Evolutionary conservation across 208 protist genomes (phyloP).

Genomic region (Acanthamoeba rhysodes): DNA sequence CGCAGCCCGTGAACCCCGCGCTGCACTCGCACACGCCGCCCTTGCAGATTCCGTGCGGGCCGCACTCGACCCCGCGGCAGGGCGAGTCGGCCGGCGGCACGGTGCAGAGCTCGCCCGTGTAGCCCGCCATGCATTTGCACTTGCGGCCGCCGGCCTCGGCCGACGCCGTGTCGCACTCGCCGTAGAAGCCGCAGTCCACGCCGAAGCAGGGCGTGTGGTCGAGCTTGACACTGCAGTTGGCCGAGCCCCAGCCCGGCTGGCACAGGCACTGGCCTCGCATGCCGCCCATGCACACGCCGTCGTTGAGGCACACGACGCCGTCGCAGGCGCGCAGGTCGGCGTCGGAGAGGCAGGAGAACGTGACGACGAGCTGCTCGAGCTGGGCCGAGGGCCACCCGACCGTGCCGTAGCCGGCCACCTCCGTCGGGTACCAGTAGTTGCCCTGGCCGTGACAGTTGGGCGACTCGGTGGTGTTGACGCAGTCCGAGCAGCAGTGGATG

Average conservation of each 20-base stretch:
- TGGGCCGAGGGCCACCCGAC: constrained; percentile 20
- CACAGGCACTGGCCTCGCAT: constrained; percentile 55
- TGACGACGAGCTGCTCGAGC: constrained; percentile 15
- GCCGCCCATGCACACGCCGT: constrained; percentile 69
- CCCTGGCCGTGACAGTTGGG: constrained; percentile 58
- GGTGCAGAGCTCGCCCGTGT: constrained; percentile 3
- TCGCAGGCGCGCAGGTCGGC: constrained; percentile 27
- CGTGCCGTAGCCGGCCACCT: constrained; percentile 45
- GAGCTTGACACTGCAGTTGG: constrained; percentile 62
- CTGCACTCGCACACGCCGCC: constrained; percentile 62
- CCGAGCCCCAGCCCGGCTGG: constrained; percentile 50
- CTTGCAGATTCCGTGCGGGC: constrained; percentile 59
- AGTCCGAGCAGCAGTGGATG: constrained; percentile 65
- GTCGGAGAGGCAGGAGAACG: neutral
- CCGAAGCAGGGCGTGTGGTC: constrained; percentile 63
- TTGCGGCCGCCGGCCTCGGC: constrained; percentile 43
- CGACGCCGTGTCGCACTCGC: constrained; percentile 39
- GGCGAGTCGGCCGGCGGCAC: constrained; percentile 24
- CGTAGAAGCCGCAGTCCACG: constrained; percentile 65
- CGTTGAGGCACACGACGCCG: constrained; percentile 46
- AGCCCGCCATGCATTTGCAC: constrained; percentile 54
- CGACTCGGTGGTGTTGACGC: constrained; percentile 56
- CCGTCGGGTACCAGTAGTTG: constrained; percentile 71
- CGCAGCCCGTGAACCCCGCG: constrained; percentile 41
- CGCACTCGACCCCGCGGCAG: constrained; percentile 40